Evolutionary conservation across 345 rosid genomes (phyloP), one percentile per base, ranked within the genome.

Genomic region (Iberis pinnata): DNA sequence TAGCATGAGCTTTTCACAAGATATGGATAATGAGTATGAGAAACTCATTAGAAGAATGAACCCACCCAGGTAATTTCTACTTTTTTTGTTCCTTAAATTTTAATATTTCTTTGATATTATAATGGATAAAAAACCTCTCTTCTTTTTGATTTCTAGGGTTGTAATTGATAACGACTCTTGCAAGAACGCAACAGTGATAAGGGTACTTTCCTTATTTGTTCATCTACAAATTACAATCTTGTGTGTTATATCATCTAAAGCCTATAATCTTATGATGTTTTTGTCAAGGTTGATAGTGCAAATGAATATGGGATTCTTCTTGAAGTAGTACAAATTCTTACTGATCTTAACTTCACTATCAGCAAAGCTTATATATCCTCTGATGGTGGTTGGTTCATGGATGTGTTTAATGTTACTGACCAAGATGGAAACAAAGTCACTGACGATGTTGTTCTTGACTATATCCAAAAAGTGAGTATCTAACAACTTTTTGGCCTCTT

Each of bases 321-420:
- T 62, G 95, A 92, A 62, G 96, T 92, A 62, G 96, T 92, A 6
- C 98, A 88, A 70, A 73, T 88, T 60, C 89, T 92, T 46, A 80
- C 95, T 63, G 98, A 92, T 76, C 88, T 85, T 56, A 80, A 88
- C 71, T 93, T 92, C 25, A 76, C 75, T 67, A 73, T 92, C 33
- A 63, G 74, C 18, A 92, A 92, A 65, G 96, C 96, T 38, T 88
- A 92, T 70, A 88, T 92, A 19, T 85, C 95, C 25, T 88, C 98
- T 67, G 98, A 92, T 76, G 88, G 95, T 43, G 85, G 84, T 50
- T 92, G 98, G 98, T 83, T 92, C 68, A 92, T 92, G 98, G 98
- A 92, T 73, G 98, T 92, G 46, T 92, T 92, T 61, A 81, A 88
- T 68, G 97, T 85, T 18, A 81, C 82, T 19, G 94, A 81, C 68